phyloP scores from a whole-genome alignment of 306 rosid species.

The Citrullus colocynthis region DNA sequence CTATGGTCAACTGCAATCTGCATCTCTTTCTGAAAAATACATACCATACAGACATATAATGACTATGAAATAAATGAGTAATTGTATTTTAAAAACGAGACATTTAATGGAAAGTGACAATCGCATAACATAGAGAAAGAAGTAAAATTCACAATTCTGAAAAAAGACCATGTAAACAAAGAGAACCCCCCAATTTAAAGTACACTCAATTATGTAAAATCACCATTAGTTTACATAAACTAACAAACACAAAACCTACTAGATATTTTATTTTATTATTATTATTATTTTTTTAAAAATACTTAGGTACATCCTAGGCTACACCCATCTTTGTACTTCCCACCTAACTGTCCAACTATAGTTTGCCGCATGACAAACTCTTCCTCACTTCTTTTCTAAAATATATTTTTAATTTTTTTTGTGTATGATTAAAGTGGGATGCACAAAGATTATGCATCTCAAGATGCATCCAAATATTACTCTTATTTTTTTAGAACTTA shows the following conservation, averaged over 20 bases:
- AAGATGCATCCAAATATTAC: no score
- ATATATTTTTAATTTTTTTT: no score
- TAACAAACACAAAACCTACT: neutral
- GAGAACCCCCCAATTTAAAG: neutral
- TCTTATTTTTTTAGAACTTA: no score
- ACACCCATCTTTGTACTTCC: no score
- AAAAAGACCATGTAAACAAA: neutral
- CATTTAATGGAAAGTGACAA: neutral
- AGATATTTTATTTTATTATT: no score
- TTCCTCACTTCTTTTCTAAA: no score
- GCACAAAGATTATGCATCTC: no score
- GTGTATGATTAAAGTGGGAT: no score
- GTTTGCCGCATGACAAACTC: no score
- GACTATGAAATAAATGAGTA: neutral
- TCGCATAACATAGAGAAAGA: neutral
- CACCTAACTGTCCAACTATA: no score
- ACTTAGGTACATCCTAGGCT: no score
- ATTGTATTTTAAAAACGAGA: neutral
- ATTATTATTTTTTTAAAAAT: no score
- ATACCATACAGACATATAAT: neutral
- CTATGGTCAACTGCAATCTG: constrained; percentile 46
- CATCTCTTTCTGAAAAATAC: constrained; percentile 55
- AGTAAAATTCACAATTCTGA: neutral
- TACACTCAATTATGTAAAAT: neutral
- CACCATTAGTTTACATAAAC: neutral